A percentile compares a stretch with the other conserved stretches of the same genome.
phyloP scores from a whole-genome alignment of 371 early-diverging fungal genomes.

The Fennellomyces sp. region DNA sequence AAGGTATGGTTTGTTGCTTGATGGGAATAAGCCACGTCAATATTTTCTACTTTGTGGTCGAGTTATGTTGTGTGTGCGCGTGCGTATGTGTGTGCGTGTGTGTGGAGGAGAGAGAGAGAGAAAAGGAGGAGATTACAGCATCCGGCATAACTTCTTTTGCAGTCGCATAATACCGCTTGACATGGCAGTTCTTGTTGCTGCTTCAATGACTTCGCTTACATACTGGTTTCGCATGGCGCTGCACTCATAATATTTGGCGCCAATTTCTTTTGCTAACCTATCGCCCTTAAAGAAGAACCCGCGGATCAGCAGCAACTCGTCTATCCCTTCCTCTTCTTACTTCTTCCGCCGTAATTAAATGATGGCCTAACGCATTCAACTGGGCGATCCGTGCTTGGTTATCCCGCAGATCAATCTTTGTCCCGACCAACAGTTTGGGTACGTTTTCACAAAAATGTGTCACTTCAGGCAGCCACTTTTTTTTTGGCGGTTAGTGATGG shows the following conservation, averaged over 20 bases:
- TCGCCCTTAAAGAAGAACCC: constrained; percentile 34
- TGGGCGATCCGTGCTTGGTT: constrained; percentile 30
- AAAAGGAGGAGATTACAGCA: constrained; percentile 5
- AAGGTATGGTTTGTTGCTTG: neutral
- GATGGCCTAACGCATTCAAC: constrained; percentile 36
- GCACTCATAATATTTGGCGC: constrained; percentile 55
- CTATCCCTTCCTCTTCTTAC: constrained; percentile 12
- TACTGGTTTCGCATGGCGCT: constrained; percentile 48
- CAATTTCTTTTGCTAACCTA: constrained; percentile 48
- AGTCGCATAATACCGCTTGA: constrained; percentile 43
- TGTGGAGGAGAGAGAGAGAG: neutral
- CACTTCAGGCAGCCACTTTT: constrained; percentile 85
- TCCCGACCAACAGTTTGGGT: constrained; percentile 88
- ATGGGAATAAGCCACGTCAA: neutral
- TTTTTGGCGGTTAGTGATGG: neutral
- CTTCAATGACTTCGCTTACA: constrained; percentile 50
- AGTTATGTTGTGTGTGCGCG: neutral
- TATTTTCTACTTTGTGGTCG: neutral
- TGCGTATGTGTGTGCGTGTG: neutral
- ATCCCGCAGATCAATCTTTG: constrained; percentile 85
- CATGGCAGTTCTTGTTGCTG: constrained; percentile 49
- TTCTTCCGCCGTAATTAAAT: constrained; percentile 35
- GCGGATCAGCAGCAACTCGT: neutral
- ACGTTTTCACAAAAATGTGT: constrained; percentile 81
- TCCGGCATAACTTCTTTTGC: constrained; percentile 33